Percentiles rank a stretch among this genome's conserved stretches.
These are phyloP conservation scores for Ophiobolus disseminans DNA, from an alignment of 2,329 filamentous ascomycete genomes.

Conservation along the genomic window DNA sequence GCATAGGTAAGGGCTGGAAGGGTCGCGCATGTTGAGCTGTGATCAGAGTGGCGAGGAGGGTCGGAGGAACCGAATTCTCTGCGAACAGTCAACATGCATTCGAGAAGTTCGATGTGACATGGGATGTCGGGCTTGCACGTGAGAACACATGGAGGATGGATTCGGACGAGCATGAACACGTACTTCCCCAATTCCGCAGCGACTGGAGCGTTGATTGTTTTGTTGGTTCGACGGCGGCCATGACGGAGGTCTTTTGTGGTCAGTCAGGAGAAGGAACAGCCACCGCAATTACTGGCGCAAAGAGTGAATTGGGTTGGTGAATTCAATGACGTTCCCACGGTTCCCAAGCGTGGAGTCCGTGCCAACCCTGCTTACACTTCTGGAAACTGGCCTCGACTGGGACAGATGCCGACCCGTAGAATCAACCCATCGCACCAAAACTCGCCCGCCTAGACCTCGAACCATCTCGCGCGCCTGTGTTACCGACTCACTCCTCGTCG, in stretches of 20 bases:
- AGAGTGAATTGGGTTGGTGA: constrained; percentile 14
- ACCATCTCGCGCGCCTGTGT: constrained; percentile 2
- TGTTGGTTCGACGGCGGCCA: constrained; percentile 49
- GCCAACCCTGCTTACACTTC: constrained; percentile 25
- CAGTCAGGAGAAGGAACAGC: no score
- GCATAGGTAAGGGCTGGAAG: constrained; percentile 69
- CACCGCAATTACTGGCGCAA: background rate
- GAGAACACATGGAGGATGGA: constrained; percentile 9
- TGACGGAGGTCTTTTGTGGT: constrained; percentile 18
- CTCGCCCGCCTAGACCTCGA: background rate
- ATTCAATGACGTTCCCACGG: constrained; percentile 35
- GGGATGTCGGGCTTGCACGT: constrained; percentile 17
- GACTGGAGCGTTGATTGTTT: constrained; percentile 53
- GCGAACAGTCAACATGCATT: constrained; percentile 12
- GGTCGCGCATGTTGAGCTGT: constrained; percentile 72
- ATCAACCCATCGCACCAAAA: constrained; percentile 1
- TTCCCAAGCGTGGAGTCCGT: constrained; percentile 26
- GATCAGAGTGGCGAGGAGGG: constrained; percentile 69
- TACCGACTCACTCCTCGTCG: no score
- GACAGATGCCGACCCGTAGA: constrained; percentile 25
- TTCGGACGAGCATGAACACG: constrained; percentile 27
- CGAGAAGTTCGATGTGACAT: constrained; percentile 10
- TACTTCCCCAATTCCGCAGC: constrained; percentile 61
- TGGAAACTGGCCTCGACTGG: constrained; percentile 38
- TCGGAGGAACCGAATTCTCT: constrained; percentile 71